Base-by-base conservation (phyloP, 257 asterid genomes). In the Gentiana dahurica region DNA sequence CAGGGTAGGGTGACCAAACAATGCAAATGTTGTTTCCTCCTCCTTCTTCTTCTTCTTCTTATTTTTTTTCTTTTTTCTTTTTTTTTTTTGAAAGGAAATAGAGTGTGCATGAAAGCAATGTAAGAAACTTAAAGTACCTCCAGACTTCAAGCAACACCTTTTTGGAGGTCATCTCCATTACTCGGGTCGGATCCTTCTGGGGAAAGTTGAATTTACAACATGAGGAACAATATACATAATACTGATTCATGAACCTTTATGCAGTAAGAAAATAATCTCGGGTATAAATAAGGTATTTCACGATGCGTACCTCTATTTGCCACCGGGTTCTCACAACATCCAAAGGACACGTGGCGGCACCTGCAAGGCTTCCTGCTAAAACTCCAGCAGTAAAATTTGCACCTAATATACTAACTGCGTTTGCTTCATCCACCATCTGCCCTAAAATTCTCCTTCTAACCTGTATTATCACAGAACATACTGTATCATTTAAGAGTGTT, bases 271-370 rank as follows among this genome's bases (percentile, higher is more conserved):
- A 41, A 41, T 41, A 41, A 41, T 41, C 24, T 24, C 24, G 24
- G 24, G 1, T 24, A 24, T 24, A 24, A 24, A 24, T 24, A 24
- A 24, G 24, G 24, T 24, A 24, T 24, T 24, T 24, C 24, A 24
- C 24, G 24, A 24, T 24, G 24, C 24, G 24, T 1, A 89, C 97
- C 97, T 89, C 95, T 51, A 89, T 89, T 67, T 89, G 95, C 39
- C 71, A 71, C 34, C 94, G 77, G 59, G 97, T 89, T 79, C 92
- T 83, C 46, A 78, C 97, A 68, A 89, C 97, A 66, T 89, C 97
- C 49, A 89, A 65, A 58, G 95, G 97, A 66, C 88, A 79, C 0
- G 97, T 89, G 34, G 67, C 48, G 45, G 84, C 94, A 35, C 94
- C 91, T 10, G 94, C 94, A 68, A 89, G 75, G 72, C 84, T 89